phyloP scores from a whole-genome alignment of 306 rosid species.

The Fragaria iinumae region DNA sequence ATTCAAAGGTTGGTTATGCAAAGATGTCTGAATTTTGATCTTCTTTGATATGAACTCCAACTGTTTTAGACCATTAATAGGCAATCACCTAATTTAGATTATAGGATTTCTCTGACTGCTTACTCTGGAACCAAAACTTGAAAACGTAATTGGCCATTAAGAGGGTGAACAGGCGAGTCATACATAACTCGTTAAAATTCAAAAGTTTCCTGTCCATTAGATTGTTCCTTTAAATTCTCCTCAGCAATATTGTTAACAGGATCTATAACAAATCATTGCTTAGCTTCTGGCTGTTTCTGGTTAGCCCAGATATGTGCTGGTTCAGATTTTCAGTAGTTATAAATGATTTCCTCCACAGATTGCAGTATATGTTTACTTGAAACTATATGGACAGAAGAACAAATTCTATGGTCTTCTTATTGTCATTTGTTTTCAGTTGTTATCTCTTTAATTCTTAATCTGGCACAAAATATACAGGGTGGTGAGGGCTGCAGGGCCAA shows the following conservation, averaged over 20 bases:
- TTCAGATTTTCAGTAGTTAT: neutral
- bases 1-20: constrained; percentile 69
- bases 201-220: neutral
- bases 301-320: neutral
- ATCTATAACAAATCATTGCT: neutral
- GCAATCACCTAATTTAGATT: neutral
- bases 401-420: neutral
- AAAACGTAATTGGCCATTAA: neutral
- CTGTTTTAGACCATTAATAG: neutral
- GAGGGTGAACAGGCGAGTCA: neutral
- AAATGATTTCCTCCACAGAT: neutral
- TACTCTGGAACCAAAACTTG: neutral
- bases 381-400: neutral
- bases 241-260: neutral
- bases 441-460: neutral
- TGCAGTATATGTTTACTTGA: neutral
- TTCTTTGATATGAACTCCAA: constrained; percentile 6
- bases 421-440: neutral
- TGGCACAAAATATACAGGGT: constrained; percentile 55
- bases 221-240: neutral
- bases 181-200: neutral
- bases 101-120: neutral
- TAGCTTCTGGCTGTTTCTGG: neutral
- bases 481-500: constrained; percentile 86
- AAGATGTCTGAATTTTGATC: constrained; percentile 6